Conservation (phyloP, 805 yeast species). For the Lipomyces sp. region DNA sequence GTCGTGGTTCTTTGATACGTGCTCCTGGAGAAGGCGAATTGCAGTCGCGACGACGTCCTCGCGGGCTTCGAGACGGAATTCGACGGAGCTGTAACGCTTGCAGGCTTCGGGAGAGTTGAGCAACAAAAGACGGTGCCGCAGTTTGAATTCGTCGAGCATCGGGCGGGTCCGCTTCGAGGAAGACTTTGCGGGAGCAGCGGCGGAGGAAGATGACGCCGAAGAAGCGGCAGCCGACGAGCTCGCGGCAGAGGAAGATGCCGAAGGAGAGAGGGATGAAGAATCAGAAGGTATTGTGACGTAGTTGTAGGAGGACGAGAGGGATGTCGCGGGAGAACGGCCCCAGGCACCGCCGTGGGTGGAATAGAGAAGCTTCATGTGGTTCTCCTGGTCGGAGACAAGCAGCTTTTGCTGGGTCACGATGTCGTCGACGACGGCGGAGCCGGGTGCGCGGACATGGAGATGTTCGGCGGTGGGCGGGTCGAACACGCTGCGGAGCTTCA, state of each 20-base stretch:
- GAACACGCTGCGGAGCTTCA: slow-evolving; percentile 9
- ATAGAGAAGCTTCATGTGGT: slow-evolving; percentile 10
- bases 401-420: slow-evolving; percentile 16
- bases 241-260: neutral
- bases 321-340: neutral
- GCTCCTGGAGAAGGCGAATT: slow-evolving; percentile 17
- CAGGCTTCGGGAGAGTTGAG: slow-evolving; percentile 20
- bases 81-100: slow-evolving; percentile 10
- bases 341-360: slow-evolving; percentile 15
- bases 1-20: slow-evolving; percentile 7
- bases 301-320: slow-evolving; percentile 15
- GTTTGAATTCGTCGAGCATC: slow-evolving; percentile 15
- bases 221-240: slow-evolving; percentile 1
- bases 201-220: neutral
- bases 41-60: slow-evolving; percentile 21
- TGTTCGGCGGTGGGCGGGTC: slow-evolving; percentile 8
- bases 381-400: slow-evolving; percentile 9
- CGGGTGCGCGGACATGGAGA: neutral
- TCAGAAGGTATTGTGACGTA: neutral
- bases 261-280: neutral
- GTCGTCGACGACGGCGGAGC: slow-evolving; percentile 4
- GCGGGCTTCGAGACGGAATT: slow-evolving; percentile 20
- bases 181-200: neutral
- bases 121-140: slow-evolving; percentile 13
- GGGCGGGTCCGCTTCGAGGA: slow-evolving; percentile 2